These are phyloP conservation scores for Pseudognaphalium luteoalbum DNA, from an alignment of 129 eudicot species.

Conservation along the genomic window DNA sequence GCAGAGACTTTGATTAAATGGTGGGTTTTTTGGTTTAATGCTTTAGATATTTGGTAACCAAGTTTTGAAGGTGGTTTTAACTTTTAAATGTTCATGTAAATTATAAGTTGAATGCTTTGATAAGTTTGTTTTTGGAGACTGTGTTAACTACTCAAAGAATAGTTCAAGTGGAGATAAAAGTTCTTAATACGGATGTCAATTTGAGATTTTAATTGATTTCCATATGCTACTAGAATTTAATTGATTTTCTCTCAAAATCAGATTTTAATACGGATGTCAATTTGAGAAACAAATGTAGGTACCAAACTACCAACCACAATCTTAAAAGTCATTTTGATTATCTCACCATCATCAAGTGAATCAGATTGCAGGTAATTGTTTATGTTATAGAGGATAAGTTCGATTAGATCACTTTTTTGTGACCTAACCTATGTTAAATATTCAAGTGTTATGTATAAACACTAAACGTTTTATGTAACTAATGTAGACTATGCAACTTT, in stretches of 20 bases:
- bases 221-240: not conserved
- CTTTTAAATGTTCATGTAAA: constrained; percentile 5
- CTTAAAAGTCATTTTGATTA: not conserved
- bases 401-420: no score
- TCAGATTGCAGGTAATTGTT: not conserved
- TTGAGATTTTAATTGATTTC: no score
- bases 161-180: no score
- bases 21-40: not conserved
- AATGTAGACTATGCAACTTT: no score
- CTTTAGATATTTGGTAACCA: constrained; percentile 20
- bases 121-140: not conserved
- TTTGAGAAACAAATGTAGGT: not conserved
- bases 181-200: no score
- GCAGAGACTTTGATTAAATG: not conserved
- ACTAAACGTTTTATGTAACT: no score
- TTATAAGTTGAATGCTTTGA: not conserved
- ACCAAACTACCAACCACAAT: not conserved
- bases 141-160: not conserved
- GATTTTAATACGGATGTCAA: not conserved
- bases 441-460: no score
- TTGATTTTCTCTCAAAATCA: not conserved
- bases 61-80: constrained; percentile 1
- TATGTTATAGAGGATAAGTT: no score
- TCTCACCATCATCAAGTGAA: not conserved
- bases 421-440: no score